These are phyloP conservation scores for Alternaria infectoria DNA, from an alignment of 2,329 filamentous ascomycete species.

Conservation along the genomic window DNA sequence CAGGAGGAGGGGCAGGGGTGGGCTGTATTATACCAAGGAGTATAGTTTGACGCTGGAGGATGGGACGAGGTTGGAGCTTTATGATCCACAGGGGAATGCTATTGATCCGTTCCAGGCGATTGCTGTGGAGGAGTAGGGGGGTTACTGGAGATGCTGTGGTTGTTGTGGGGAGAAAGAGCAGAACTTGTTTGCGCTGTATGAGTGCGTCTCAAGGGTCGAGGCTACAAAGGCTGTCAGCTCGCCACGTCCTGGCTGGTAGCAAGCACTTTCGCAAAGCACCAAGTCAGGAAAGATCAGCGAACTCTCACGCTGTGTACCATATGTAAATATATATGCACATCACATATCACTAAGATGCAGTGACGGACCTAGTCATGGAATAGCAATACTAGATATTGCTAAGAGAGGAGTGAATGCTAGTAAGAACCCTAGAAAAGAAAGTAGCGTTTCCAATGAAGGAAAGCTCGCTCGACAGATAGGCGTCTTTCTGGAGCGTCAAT, in stretches of 20 bases:
- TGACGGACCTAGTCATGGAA: background rate
- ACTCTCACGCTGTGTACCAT: conserved; percentile 13
- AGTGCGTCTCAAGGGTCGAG: no score
- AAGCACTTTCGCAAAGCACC: background rate
- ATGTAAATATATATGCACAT: conserved; percentile 24
- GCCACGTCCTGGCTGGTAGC: background rate
- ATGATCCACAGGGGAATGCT: conserved; percentile 64
- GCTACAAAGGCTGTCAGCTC: background rate
- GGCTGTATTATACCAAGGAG: conserved; percentile 84
- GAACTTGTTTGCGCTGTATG: no score
- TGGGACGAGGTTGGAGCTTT: conserved; percentile 73
- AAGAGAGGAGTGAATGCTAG: background rate
- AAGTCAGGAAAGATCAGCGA: background rate
- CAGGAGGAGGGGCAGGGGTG: conserved; percentile 69
- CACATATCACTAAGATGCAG: conserved; percentile 1
- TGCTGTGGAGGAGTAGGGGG: conserved; percentile 32
- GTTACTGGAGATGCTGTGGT: no score
- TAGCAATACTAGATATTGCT: conserved; percentile 1
- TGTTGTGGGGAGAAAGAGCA: no score
- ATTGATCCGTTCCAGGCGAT: conserved; percentile 67
- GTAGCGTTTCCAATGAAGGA: background rate
- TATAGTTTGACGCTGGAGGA: conserved; percentile 81
- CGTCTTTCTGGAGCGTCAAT: background rate
- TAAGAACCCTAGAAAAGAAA: background rate
- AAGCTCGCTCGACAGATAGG: conserved; percentile 7